Percentiles rank a stretch among this genome's conserved stretches.
phyloP scores from a whole-genome alignment of 306 rosid genomes.

The Dryas octopetala region DNA sequence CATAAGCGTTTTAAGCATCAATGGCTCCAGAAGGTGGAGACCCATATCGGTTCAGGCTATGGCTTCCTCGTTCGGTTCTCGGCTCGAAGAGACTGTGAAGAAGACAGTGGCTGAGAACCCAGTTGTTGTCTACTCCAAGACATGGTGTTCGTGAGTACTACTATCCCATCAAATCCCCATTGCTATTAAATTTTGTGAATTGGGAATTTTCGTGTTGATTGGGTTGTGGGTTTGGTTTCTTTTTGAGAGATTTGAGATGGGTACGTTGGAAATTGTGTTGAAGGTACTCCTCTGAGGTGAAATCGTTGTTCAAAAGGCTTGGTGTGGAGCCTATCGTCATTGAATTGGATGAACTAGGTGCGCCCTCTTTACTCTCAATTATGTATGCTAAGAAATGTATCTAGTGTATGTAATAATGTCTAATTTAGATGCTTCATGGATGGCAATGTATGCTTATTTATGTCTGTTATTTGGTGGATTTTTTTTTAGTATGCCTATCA shows the following conservation, averaged over 20 bases:
- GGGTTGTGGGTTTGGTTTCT: slow-evolving; percentile 11
- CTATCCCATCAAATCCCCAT: not conserved
- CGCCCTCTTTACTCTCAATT: slow-evolving; percentile 1
- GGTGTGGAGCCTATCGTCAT: slow-evolving; percentile 64
- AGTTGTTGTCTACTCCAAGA: slow-evolving; percentile 86
- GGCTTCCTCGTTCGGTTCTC: slow-evolving; percentile 85
- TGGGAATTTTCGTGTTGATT: not conserved
- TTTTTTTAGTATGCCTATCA: not conserved
- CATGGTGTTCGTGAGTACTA: slow-evolving; percentile 87
- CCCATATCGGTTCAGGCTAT: slow-evolving; percentile 48
- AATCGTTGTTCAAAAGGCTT: slow-evolving; percentile 72
- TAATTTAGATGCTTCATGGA: not conserved
- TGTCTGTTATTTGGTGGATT: not conserved
- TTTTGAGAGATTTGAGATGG: slow-evolving; percentile 16
- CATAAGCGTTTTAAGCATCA: slow-evolving; percentile 18
- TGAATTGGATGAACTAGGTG: slow-evolving; percentile 96
- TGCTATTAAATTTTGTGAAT: not conserved
- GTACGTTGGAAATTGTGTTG: not conserved
- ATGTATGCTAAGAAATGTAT: not conserved
- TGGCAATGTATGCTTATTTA: not conserved
- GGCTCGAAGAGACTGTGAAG: slow-evolving; percentile 84
- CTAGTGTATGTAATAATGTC: not conserved
- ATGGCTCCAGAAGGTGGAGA: slow-evolving; percentile 32
- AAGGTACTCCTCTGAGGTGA: slow-evolving; percentile 90
- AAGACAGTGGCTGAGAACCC: slow-evolving; percentile 66